Conservation (phyloP, 2,329 filamentous ascomycete genomes). For the Neonectria magnoliae region DNA sequence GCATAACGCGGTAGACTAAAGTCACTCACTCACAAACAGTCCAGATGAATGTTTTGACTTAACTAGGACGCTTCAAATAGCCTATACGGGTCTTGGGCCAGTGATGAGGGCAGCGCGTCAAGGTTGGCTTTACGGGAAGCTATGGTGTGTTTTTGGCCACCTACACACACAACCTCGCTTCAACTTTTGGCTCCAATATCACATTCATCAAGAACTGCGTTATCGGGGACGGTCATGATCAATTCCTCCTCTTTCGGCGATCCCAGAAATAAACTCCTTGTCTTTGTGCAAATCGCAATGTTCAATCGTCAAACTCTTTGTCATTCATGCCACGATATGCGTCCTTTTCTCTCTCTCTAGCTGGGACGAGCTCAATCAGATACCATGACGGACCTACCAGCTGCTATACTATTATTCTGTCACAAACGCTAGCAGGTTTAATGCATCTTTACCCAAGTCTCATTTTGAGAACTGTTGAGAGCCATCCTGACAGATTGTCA, state of each 20-base stretch:
- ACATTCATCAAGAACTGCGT: neutral
- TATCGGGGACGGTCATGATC: neutral
- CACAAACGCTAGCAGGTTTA: no score
- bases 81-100: neutral
- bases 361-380: no score
- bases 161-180: neutral
- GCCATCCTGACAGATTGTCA: no score
- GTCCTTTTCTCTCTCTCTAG: no score
- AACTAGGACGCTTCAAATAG: neutral
- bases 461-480: no score
- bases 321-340: no score
- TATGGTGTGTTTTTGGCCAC: neutral
- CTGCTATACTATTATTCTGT: no score
- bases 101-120: neutral
- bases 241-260: neutral
- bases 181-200: neutral
- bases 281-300: no score
- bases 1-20: neutral
- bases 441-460: no score
- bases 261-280: neutral
- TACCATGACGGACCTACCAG: no score
- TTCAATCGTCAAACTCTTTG: no score
- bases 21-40: neutral
- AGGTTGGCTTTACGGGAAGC: neutral
- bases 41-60: neutral